A percentile compares a stretch with the other conserved stretches of the same genome.
Evolutionary conservation across 2,329 filamentous ascomycete species (phyloP).

Genomic region (Paracorniculantispora psalliotae): DNA sequence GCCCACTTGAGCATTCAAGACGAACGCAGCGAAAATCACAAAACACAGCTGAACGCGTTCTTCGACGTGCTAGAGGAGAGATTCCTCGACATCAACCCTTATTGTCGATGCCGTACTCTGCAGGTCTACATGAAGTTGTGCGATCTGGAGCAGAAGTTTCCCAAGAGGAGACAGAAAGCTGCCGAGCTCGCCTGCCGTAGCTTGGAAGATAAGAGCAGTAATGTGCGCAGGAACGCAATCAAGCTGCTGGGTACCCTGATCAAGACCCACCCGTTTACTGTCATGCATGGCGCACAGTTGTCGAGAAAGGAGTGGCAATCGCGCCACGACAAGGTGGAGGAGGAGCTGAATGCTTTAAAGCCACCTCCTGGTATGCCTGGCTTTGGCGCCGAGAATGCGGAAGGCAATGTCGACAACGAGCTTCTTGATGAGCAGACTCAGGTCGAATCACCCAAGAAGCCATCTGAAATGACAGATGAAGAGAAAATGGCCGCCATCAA

Average conservation of each 20-base stretch:
- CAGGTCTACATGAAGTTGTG: slow-evolving; percentile 92
- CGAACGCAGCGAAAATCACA: slow-evolving; percentile 86
- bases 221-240: slow-evolving; percentile 90
- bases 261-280: slow-evolving; percentile 89
- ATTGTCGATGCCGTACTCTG: slow-evolving; percentile 84
- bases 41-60: slow-evolving; percentile 92
- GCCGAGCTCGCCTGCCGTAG: slow-evolving; percentile 84
- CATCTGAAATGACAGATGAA: slow-evolving; percentile 68
- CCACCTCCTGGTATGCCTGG: slow-evolving; percentile 67
- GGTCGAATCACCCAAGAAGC: slow-evolving; percentile 64
- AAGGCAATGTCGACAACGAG: slow-evolving; percentile 67
- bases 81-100: slow-evolving; percentile 94
- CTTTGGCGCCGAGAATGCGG: slow-evolving; percentile 57
- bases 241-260: slow-evolving; percentile 85
- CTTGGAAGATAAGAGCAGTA: slow-evolving; percentile 96
- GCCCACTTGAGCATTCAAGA: slow-evolving; percentile 85
- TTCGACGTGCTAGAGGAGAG: slow-evolving; percentile 95
- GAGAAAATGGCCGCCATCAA: slow-evolving; percentile 67
- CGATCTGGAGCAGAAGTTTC: slow-evolving; percentile 93
- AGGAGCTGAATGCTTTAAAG: slow-evolving; percentile 74
- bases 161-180: slow-evolving; percentile 81
- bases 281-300: slow-evolving; percentile 84
- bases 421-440: slow-evolving; percentile 87
- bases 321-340: slow-evolving; percentile 75
- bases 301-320: slow-evolving; percentile 80